phyloP scores from a whole-genome alignment of 1,284 basidiomycete genomes.

The Wallemia mellicola region DNA sequence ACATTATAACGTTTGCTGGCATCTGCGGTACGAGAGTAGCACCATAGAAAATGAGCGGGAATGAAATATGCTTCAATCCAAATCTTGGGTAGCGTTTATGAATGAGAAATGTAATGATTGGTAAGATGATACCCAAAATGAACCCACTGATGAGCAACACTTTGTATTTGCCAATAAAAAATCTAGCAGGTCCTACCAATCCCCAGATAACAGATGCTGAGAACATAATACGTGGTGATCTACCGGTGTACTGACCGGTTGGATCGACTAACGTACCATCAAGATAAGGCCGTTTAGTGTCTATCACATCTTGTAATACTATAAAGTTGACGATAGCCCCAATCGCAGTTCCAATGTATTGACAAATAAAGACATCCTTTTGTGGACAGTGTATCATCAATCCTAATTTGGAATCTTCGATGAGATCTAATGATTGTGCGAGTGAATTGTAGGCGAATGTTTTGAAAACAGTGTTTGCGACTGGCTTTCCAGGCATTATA shows the following conservation, averaged over 20 bases:
- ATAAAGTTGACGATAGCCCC: slow-evolving; percentile 9
- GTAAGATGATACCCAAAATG: slow-evolving; percentile 10
- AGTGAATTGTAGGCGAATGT: slow-evolving; percentile 6
- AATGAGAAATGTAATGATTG: slow-evolving; percentile 11
- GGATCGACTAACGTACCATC: slow-evolving; percentile 16
- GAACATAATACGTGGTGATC: slow-evolving; percentile 6
- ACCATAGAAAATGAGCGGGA: slow-evolving; percentile 13
- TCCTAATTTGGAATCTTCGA: slow-evolving; percentile 13
- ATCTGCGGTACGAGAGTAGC: slow-evolving; percentile 11
- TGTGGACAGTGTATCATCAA: slow-evolving; percentile 11
- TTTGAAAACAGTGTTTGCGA: slow-evolving; percentile 9
- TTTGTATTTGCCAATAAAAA: slow-evolving; percentile 16
- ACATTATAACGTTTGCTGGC: slow-evolving; percentile 14
- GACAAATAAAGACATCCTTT: slow-evolving; percentile 16
- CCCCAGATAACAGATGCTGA: slow-evolving; percentile 17
- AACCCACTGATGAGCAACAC: slow-evolving; percentile 8
- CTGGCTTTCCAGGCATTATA: slow-evolving; percentile 14
- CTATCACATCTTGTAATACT: slow-evolving; percentile 9
- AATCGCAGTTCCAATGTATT: slow-evolving; percentile 11
- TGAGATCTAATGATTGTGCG: slow-evolving; percentile 2
- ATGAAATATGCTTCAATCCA: slow-evolving; percentile 9
- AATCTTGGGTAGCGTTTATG: slow-evolving; percentile 7
- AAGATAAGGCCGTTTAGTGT: slow-evolving; percentile 12
- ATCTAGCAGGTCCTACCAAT: slow-evolving; percentile 14
- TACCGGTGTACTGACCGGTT: slow-evolving; percentile 15